Conservation (phyloP, 306 rosid genomes). For the Pyrus betulifolia region DNA sequence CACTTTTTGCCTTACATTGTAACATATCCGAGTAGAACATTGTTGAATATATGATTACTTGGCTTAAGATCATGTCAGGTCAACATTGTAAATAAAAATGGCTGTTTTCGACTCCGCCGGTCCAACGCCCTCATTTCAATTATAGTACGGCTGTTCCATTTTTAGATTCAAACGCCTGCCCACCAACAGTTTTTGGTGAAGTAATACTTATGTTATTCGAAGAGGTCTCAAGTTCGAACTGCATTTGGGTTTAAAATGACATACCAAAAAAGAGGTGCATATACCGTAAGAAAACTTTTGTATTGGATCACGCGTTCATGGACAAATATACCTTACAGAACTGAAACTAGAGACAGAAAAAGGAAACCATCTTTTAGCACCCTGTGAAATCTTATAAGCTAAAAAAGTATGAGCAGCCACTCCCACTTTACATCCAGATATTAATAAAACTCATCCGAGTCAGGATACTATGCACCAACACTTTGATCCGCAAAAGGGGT, state of each 20-base stretch:
- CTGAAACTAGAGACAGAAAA: neutral
- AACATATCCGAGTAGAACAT: neutral
- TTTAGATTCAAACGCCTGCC: neutral
- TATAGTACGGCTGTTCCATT: neutral
- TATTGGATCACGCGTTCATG: neutral
- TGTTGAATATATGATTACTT: neutral
- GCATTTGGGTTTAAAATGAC: neutral
- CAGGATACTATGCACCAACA: constrained; percentile 33
- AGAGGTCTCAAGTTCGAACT: neutral
- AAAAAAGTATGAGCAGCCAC: constrained; percentile 12
- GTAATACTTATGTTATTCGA: neutral
- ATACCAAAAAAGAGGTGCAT: neutral
- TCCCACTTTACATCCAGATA: constrained; percentile 26
- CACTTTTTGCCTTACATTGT: neutral
- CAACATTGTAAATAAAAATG: neutral
- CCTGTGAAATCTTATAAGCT: constrained; percentile 16
- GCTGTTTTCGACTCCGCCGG: neutral
- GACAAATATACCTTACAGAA: constrained; percentile 2
- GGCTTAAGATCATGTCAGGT: neutral
- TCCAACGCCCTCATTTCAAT: too few relatives aligned
- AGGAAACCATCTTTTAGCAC: constrained; percentile 3
- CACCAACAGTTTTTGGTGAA: neutral
- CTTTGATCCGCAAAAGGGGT: constrained; percentile 5
- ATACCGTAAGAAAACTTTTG: constrained; percentile 4
- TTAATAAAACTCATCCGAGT: constrained; percentile 9